Conservation (phyloP, 345 rosid genomes). For the Luvunga scandens region DNA sequence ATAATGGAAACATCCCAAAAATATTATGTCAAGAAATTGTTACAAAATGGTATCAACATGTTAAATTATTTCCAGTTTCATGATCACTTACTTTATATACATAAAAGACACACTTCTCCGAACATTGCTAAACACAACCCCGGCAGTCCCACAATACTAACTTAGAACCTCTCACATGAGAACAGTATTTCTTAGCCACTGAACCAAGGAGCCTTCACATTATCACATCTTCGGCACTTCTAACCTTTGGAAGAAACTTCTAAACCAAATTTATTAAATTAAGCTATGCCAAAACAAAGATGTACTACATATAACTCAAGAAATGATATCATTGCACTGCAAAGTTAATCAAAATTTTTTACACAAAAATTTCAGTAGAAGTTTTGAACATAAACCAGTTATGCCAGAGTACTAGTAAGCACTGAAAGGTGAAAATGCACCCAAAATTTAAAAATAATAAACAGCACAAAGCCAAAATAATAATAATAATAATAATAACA, state of each 20-base stretch:
- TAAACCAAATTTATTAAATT: neutral
- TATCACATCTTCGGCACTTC: neutral
- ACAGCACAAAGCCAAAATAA: neutral
- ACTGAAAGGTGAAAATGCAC: neutral
- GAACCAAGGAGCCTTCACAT: neutral
- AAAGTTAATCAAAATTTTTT: neutral
- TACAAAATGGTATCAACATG: neutral
- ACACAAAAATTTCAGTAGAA: neutral
- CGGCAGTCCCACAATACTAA: neutral
- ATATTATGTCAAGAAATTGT: neutral
- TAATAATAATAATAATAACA: too few relatives aligned
- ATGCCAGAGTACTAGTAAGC: neutral
- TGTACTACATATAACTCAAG: neutral
- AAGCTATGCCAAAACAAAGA: neutral
- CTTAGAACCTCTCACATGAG: neutral
- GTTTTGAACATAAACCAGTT: neutral
- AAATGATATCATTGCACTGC: neutral
- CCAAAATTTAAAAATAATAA: neutral
- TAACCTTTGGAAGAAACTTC: neutral
- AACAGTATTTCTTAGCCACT: neutral
- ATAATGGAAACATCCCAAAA: neutral
- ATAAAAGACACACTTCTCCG: too few relatives aligned
- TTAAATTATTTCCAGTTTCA: neutral
- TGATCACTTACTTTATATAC: neutral
- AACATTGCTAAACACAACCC: neutral